Evolutionary conservation across 2,329 filamentous ascomycete genomes (phyloP).

Genomic region (Ceratocystis destructans): DNA sequence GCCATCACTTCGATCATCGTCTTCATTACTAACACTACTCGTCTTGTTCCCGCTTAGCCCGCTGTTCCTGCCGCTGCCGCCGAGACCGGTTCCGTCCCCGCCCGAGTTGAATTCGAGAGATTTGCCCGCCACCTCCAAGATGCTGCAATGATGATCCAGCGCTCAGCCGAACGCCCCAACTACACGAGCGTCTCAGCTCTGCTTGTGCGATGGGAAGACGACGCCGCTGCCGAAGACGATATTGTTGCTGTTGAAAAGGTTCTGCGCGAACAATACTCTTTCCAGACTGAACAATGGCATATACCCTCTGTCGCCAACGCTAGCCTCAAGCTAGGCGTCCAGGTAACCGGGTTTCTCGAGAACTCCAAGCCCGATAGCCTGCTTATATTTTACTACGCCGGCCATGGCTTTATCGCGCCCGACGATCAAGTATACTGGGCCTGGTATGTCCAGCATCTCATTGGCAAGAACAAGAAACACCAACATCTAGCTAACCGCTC

Average conservation of each 20-base stretch:
- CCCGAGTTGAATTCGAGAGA: conserved; percentile 48
- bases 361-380: conserved; percentile 44
- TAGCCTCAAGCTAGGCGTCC: conserved; percentile 46
- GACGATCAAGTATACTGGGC: conserved; percentile 54
- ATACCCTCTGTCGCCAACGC: conserved; percentile 48
- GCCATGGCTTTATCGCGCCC: conserved; percentile 43
- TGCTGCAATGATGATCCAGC: conserved; percentile 53
- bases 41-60: conserved; percentile 4
- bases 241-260: conserved; percentile 42
- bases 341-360: conserved; percentile 47
- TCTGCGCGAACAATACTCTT: conserved; percentile 47
- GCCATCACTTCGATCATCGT: neutral
- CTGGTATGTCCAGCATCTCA: conserved; percentile 35
- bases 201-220: conserved; percentile 49
- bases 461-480: neutral
- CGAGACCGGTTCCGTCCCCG: conserved; percentile 17
- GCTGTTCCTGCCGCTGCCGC: conserved; percentile 4
- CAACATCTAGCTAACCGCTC: conserved; percentile 26
- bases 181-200: conserved; percentile 48
- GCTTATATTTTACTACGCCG: conserved; percentile 51
- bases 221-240: conserved; percentile 40
- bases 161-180: conserved; percentile 44
- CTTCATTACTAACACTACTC: neutral
- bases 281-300: conserved; percentile 44
- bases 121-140: conserved; percentile 55